Evolutionary conservation across 2,329 filamentous ascomycete species (phyloP).

Genomic region (Penicillium sp.): DNA sequence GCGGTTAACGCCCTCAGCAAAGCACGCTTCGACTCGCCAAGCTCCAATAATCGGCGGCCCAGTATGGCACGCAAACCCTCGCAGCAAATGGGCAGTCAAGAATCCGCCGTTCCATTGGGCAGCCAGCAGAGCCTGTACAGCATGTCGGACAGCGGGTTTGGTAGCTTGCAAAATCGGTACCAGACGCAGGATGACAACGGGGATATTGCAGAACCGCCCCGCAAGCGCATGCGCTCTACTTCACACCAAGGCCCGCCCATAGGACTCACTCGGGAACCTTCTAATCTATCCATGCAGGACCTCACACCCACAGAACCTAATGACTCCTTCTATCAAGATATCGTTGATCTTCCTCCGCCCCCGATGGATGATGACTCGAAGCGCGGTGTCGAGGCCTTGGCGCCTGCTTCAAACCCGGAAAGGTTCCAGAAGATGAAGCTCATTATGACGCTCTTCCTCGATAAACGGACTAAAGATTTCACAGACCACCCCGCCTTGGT

Average conservation of each 20-base stretch:
- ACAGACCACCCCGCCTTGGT: slow-evolving; percentile 72
- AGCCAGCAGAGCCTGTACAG: slow-evolving; percentile 76
- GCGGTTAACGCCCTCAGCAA: slow-evolving; percentile 96
- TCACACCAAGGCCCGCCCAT: slow-evolving; percentile 50
- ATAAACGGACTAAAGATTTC: slow-evolving; percentile 65
- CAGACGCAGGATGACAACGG: slow-evolving; percentile 42
- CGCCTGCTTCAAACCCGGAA: slow-evolving; percentile 56
- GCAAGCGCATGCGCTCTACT: slow-evolving; percentile 65
- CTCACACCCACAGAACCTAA: slow-evolving; percentile 46
- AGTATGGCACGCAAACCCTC: slow-evolving; percentile 68
- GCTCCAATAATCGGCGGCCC: slow-evolving; percentile 61
- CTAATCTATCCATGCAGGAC: slow-evolving; percentile 38
- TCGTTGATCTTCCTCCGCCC: slow-evolving; percentile 30
- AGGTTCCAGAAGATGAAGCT: slow-evolving; percentile 76
- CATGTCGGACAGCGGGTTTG: slow-evolving; percentile 72
- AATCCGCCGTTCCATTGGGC: slow-evolving; percentile 63
- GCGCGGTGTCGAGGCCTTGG: slow-evolving; percentile 42
- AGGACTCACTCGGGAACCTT: slow-evolving; percentile 31
- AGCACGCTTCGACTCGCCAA: slow-evolving; percentile 83
- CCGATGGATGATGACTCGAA: slow-evolving; percentile 31
- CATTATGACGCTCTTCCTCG: slow-evolving; percentile 78
- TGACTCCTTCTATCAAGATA: slow-evolving; percentile 46
- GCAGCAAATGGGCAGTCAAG: slow-evolving; percentile 58
- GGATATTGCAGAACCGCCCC: slow-evolving; percentile 68
- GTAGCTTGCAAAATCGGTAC: slow-evolving; percentile 56